phyloP scores from a whole-genome alignment of 139 green algal species.

The Volvox reticuliferus region DNA sequence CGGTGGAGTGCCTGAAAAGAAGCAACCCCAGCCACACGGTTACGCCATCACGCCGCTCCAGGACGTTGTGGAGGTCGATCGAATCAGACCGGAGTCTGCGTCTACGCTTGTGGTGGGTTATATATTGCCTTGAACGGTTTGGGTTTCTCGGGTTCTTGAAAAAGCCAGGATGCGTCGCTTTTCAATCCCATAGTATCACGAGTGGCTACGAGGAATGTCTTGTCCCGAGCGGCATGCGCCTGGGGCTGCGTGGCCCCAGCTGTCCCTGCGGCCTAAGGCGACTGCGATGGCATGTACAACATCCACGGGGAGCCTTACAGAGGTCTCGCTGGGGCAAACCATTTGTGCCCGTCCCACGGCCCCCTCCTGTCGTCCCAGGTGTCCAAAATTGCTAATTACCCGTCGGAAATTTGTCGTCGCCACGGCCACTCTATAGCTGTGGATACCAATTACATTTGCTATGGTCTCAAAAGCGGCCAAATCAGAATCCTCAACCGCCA shows the following conservation, averaged over 20 bases:
- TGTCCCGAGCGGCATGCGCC: too few relatives aligned
- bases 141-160: too few relatives aligned
- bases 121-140: too few relatives aligned
- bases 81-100: not conserved
- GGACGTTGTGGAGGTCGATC: constrained; percentile 15
- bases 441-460: constrained; percentile 81
- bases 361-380: not conserved
- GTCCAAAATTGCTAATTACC: constrained; percentile 35
- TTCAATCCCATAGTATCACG: too few relatives aligned
- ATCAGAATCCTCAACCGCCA: constrained; percentile 81
- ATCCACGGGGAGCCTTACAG: too few relatives aligned
- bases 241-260: too few relatives aligned
- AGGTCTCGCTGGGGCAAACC: too few relatives aligned
- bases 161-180: too few relatives aligned
- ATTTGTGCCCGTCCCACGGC: not conserved
- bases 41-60: not conserved
- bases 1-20: constrained; percentile 41
- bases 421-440: constrained; percentile 66
- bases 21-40: constrained; percentile 16
- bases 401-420: constrained; percentile 14
- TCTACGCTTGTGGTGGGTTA: constrained; percentile 20
- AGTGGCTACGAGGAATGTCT: too few relatives aligned
- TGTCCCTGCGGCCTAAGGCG: too few relatives aligned
- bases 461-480: constrained; percentile 82
- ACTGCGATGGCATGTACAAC: too few relatives aligned